Evolutionary conservation across 176 grass and related monocot genomes (phyloP), one percentile per base, ranked within the genome.

Genomic region (Eremochloa ophiuroides): DNA sequence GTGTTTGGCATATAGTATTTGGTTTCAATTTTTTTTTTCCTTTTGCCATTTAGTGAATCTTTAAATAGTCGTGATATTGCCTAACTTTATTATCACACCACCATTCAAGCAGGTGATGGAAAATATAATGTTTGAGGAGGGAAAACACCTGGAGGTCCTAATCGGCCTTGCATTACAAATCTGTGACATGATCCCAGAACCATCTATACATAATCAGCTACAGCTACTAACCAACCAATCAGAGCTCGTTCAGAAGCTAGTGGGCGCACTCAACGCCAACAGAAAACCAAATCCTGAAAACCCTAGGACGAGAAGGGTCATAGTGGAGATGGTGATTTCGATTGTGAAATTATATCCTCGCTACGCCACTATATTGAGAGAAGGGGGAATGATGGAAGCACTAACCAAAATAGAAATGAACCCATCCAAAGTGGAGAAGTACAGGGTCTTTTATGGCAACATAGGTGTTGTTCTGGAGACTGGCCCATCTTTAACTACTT

Each of bases 161-260:
- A 76, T 76, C 35, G 53, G 53, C 14, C 34, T 76, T 4, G 8
- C 10, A 8, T 61, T 55, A 18, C 33, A 76, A 27, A 26, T 76
- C 0, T 40, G 35, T 28, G 3, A 18, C 16, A 42, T 46, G 13
- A 20, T 76, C 14, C 53, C n/a, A 1, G 34, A 15, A 18, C 1
- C 22, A 35, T 76, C 17, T 76, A 33, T 8, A 23, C n/a, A 7
- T 25, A 23, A 37, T 55, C 50, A 60, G 35, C 22, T 76, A 27
- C 53, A 18, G 35, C 6, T 58, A 28, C n/a, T 61, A 1, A 41
- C 33, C 12, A 28, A 65, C 5, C 6, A 8, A n/a, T 15, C 74
- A 61, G 35, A 2, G 60, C 53, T 76, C 28, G 74, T 76, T 16
- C 35, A 76, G 18, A 76, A 76, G 35, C 53, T 76, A 12, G 74